Base-by-base conservation (phyloP, 139 green algal genomes). In the Picochlorum sp. region DNA sequence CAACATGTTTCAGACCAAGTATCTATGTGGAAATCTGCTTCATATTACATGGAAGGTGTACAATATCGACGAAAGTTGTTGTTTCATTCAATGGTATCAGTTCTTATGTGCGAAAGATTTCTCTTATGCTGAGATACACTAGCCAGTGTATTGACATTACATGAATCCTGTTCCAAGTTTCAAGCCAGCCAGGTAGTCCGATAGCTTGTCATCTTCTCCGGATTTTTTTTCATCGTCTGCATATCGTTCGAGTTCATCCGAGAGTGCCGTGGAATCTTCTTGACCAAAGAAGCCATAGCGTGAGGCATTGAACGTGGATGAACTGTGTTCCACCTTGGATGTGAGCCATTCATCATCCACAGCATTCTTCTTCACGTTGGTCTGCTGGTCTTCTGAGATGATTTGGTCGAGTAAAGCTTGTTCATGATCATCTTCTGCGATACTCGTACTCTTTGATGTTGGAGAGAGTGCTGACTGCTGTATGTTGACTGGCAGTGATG, bases 231-330 rank as follows among this genome's bases (percentile, higher is more conserved):
- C n/a, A 26, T 49, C 24, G 2, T 24, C 58, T 21, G 8, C 21
- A 2, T 49, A 21, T 8, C 5, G n/a, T 26, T 23, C 23, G 6
- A 66, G 34, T 56, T 38, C 61, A 66, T 18, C 61, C 30, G 32
- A 34, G 47, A 21, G 54, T 6, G 4, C 9, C 10, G 26, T 41
- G 5, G 49, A 47, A 6, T 1, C 20, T 18, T 70, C 61, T 49
- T n/a, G 56, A 44, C 50, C 65, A 34, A 77, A 77, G 60, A 77
- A 77, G 44, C 71, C 71, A 56, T 77, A 77, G 58, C 73, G 71
- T 7, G 14, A 10, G 13, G 71, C 71, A 26, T 77, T 65, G 63
- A 73, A 73, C 30, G 58, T 26, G 61, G 56, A 3, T 44, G 47
- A 49, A 64, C 44, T 65, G 65, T 24, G 37, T 64, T 58, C 15